A percentile compares a stretch with the other conserved stretches of the same genome.
Conservation (phyloP, 805 yeast genomes). For the Kuraishia piskuri region DNA sequence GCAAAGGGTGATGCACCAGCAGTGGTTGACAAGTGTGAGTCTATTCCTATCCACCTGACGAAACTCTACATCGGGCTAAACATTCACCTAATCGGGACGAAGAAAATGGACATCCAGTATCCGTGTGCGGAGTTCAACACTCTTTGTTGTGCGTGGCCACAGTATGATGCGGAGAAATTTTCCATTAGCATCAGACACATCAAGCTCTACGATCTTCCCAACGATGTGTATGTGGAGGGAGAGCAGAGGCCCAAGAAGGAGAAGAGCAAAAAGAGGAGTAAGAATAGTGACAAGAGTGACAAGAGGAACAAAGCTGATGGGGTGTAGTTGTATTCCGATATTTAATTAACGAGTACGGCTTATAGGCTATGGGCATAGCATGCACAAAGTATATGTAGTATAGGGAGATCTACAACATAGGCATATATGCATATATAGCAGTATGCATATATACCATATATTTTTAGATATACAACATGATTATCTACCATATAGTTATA, state of each 20-base stretch:
- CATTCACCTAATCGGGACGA: constrained; percentile 40
- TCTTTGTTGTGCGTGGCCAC: constrained; percentile 66
- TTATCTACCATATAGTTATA: too few relatives aligned
- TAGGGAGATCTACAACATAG: too few relatives aligned
- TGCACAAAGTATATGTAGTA: too few relatives aligned
- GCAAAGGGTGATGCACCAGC: constrained; percentile 1
- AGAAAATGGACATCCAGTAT: constrained; percentile 73
- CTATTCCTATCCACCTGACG: constrained; percentile 43
- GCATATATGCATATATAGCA: too few relatives aligned
- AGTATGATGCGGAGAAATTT: constrained; percentile 52
- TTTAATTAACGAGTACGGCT: too few relatives aligned
- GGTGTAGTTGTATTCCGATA: too few relatives aligned
- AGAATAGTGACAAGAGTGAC: constrained; percentile 20
- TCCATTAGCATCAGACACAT: constrained; percentile 64
- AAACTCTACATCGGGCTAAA: constrained; percentile 77
- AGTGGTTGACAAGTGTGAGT: constrained; percentile 11
- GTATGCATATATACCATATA: too few relatives aligned
- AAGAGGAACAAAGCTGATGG: constrained; percentile 18
- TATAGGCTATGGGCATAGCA: too few relatives aligned
- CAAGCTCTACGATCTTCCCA: constrained; percentile 73
- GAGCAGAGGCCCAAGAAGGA: constrained; percentile 67
- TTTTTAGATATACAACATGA: too few relatives aligned
- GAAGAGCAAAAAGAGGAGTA: constrained; percentile 42
- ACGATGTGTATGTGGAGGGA: constrained; percentile 73
- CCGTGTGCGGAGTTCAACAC: constrained; percentile 88